Percentiles rank a stretch among this genome's conserved stretches.
Evolutionary conservation across 2,329 filamentous ascomycete species (phyloP).

Genomic region (Hymenoscyphus fraxineus): DNA sequence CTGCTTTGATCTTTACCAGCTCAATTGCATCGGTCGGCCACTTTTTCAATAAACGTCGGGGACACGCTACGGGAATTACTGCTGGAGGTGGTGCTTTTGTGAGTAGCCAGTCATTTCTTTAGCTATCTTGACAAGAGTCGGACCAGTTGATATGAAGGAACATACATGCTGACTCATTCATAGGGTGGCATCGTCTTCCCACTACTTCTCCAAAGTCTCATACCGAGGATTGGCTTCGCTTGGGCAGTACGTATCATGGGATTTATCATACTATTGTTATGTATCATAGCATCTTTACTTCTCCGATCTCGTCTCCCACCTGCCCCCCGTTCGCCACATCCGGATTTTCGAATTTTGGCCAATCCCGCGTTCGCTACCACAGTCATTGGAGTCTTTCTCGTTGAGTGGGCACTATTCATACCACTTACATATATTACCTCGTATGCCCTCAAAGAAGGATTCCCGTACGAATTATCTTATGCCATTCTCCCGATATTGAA

Average conservation of each 20-base stretch:
- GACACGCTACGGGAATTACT: conserved; percentile 60
- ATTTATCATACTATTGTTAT: conserved; percentile 30
- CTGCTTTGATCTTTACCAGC: conserved; percentile 63
- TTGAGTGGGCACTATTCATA: conserved; percentile 75
- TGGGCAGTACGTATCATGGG: conserved; percentile 35
- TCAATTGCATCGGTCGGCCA: conserved; percentile 61
- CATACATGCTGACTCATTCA: background rate
- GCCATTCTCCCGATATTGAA: conserved; percentile 82
- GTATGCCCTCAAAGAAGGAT: conserved; percentile 66
- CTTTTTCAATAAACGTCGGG: conserved; percentile 59
- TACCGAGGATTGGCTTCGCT: conserved; percentile 34
- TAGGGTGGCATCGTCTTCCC: conserved; percentile 52
- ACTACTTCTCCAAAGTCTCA: conserved; percentile 39
- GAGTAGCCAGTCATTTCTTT: background rate
- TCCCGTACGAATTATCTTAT: conserved; percentile 64
- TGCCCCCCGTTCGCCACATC: conserved; percentile 47
- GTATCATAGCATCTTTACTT: conserved; percentile 31
- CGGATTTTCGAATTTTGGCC: conserved; percentile 64
- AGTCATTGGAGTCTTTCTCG: conserved; percentile 64
- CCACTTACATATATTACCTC: conserved; percentile 80
- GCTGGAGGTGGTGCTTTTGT: conserved; percentile 45
- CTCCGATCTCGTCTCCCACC: conserved; percentile 58
- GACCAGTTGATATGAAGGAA: background rate
- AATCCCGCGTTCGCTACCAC: conserved; percentile 61
- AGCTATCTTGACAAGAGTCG: background rate